Base-by-base conservation (phyloP, 2,329 filamentous ascomycete genomes). In the Chalara sp. region DNA sequence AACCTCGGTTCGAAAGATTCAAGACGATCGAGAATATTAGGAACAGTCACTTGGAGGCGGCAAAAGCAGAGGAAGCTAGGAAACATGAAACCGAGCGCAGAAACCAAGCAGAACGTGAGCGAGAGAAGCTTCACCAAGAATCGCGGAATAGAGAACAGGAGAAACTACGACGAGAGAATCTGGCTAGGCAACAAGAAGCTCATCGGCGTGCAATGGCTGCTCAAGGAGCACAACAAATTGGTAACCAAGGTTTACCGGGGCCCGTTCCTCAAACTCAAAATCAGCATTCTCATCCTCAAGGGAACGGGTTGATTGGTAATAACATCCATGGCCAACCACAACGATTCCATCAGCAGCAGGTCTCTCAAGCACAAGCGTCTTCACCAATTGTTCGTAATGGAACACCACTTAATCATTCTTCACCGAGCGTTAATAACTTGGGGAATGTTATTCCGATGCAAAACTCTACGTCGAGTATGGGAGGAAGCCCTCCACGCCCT, bases 1-100 rank as follows among this genome's bases (percentile, higher is more conserved):
- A 95, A 65, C 84, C 86, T 35, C 81, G 86, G 31, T 96, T 97
- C 65, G 90, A 93, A 59, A 83, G 87, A 37, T 97, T 96, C 69
- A 96, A 96, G 72, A 82, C 89, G 1, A 80, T 99, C 42, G 89
- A 89, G 52, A 87, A 88, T 52, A 95, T 96, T 60, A 88, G 85
- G 64, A 74, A 80, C 50, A 81, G 88, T 42, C 85, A 89, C 53
- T 83, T 84, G 30, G 88, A 95, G 65, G 86, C 83, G 63, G 84
- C 83, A 57, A 85, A 86, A 53, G 81, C 84, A 52, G 87, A 93
- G 61, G 89, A 89, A 67, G 73, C 81, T 49, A 80, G 83, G 57
- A 79, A 85, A 52, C 58, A 69, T 69, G 49, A 66, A 67, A 51
- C 70, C 68, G 61, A 76, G 65, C 65, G 73, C 52, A 76, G 79